Evolutionary conservation across 331 rosid species (phyloP).

Genomic region (Erythrophleum ivorense): DNA sequence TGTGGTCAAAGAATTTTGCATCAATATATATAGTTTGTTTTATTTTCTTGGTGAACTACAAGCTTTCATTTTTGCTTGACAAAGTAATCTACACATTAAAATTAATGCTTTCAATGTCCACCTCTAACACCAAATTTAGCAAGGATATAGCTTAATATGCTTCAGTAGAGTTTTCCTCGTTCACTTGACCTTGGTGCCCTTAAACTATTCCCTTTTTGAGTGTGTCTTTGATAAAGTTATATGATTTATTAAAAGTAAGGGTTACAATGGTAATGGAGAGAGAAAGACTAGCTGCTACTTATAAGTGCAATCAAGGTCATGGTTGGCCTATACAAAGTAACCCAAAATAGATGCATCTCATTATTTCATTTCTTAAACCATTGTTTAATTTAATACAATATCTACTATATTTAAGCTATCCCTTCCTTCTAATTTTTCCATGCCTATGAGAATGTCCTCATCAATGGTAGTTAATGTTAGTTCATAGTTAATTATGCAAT

Average conservation of each 20-base stretch:
- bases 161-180: background rate
- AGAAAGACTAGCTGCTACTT: background rate
- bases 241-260: background rate
- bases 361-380: background rate
- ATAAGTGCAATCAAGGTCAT: background rate
- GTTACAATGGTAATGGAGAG: background rate
- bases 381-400: background rate
- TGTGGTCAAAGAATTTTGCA: background rate
- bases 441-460: background rate
- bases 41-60: too few species aligned
- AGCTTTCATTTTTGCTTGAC: too few species aligned
- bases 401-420: background rate
- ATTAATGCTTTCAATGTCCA: too few species aligned
- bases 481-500: too few species aligned
- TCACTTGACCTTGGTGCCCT: background rate
- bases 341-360: background rate
- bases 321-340: background rate
- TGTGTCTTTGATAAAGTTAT: background rate
- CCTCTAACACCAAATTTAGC: background rate
- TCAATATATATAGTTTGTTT: too few species aligned
- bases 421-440: background rate
- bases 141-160: constrained; percentile 32
- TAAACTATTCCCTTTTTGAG: background rate
- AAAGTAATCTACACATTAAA: too few species aligned
- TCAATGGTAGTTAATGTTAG: background rate